These are phyloP conservation scores for Chrysopogon serrulatus DNA, from an alignment of 176 grass and related monocot species.

Conservation along the genomic window DNA sequence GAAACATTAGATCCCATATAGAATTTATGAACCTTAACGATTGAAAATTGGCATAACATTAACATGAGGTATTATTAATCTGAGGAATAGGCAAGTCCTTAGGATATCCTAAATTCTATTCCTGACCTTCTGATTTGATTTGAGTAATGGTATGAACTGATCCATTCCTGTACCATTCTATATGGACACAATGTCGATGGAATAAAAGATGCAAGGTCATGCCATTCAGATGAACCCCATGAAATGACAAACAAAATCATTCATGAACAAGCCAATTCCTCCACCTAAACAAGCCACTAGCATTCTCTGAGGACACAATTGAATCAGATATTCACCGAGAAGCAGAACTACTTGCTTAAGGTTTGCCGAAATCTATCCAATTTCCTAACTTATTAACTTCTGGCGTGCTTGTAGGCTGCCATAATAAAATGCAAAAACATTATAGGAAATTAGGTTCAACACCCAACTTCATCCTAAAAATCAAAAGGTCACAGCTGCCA, in stretches of 20 bases:
- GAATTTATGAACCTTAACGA: constrained; percentile 24
- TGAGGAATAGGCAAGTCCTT: not conserved
- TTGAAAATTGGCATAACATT: not conserved
- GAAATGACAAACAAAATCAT: not conserved
- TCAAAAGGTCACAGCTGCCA: not conserved
- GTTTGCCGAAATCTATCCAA: constrained; percentile 13
- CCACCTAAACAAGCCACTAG: not conserved
- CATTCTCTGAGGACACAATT: not conserved
- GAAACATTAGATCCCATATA: constrained; percentile 24
- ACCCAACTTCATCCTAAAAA: constrained; percentile 1
- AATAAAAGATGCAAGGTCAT: not conserved
- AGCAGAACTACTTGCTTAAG: constrained; percentile 16
- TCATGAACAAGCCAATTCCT: constrained; percentile 5
- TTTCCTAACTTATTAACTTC: not conserved
- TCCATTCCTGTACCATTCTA: not conserved
- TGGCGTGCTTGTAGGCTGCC: not conserved
- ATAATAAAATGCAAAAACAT: not conserved
- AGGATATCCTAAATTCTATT: not conserved
- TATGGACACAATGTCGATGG: not conserved
- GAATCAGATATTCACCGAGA: constrained; percentile 9
- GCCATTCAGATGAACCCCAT: not conserved
- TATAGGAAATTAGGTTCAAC: constrained; percentile 5
- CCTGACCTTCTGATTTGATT: not conserved
- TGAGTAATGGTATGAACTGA: not conserved
- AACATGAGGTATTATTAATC: constrained; percentile 11